Base-by-base conservation (phyloP, 192 early-diverging fungal species). In the Coemansia sp. region DNA sequence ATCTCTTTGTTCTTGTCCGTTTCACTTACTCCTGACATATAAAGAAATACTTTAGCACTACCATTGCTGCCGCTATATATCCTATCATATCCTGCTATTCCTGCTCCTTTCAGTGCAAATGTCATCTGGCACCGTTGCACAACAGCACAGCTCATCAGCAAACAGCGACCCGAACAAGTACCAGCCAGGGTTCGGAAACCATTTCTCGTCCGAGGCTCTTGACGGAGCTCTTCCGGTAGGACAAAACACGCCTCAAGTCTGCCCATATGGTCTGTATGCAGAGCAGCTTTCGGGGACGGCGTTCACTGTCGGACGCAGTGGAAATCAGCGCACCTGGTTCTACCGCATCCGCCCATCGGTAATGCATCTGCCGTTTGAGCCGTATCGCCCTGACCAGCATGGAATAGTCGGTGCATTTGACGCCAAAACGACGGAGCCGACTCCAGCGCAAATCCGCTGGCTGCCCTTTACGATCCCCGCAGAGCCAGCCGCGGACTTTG, bases 301-400 rank as follows among this genome's bases (percentile, higher is more conserved):
- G 15, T 97, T 97, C 70, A 95, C 94, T 0, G 92, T 87, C 5
- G 87, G 85, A 14, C 81, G 93, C 55, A 75, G 80, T 44, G 82
- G 90, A 60, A 95, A 97, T 83, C 87, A 89, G 68, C 81, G 88
- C 63, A 88, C 84, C 78, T 98, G 96, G 96, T 74, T 98, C 31
- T 98, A 98, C 75, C 92, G 96, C 64, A 92, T 98, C 70, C 91
- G 86, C 27, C 94, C 96, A 15, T 93, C 94, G 0, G 94, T 92
- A 23, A 82, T 84, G 58, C 96, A 98, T 56, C 68, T 64, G 3
- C 93, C 94, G 2, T 95, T 89, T 67, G 64, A 70, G 57, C 62
- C 59, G 20, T 68, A 70, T 61, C 58, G 44, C 29, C 14, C 41
- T 3, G 57, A 45, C 28, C 36, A 38, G 36, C 68, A 67, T 38